phyloP scores from a whole-genome alignment of 1,284 basidiomycete species.

The Trichosporon inkin region DNA sequence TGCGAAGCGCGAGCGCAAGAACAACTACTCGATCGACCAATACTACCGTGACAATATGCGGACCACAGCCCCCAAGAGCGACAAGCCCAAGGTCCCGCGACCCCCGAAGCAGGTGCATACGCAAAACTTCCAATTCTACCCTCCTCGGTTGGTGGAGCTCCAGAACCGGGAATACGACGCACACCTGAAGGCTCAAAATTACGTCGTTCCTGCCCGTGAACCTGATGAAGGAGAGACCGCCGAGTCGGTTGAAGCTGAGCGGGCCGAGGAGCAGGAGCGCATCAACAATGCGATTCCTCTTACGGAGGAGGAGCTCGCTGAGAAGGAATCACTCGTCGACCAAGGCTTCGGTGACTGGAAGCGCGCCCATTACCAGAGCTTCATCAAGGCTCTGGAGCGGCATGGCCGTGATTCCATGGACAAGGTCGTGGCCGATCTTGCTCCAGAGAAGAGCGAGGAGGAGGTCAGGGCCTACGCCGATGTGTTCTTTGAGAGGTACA shows the following conservation, averaged over 20 bases:
- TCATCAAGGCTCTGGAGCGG: conserved; percentile 76
- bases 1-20: conserved; percentile 92
- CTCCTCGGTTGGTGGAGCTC: conserved; percentile 70
- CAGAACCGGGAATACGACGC: conserved; percentile 85
- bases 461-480: conserved; percentile 77
- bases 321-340: conserved; percentile 72
- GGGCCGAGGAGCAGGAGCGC: conserved; percentile 72
- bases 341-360: conserved; percentile 88
- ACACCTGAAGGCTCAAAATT: conserved; percentile 66
- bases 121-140: conserved; percentile 97
- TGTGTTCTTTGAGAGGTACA: conserved; percentile 87
- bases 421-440: conserved; percentile 62
- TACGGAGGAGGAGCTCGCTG: conserved; percentile 73
- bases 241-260: conserved; percentile 80
- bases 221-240: conserved; percentile 65
- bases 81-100: conserved; percentile 79
- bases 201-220: conserved; percentile 68
- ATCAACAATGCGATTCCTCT: conserved; percentile 84
- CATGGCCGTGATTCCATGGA: conserved; percentile 79
- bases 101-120: conserved; percentile 85
- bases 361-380: conserved; percentile 86
- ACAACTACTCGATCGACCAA: conserved; percentile 89
- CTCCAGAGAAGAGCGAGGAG: conserved; percentile 76
- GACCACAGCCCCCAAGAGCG: conserved; percentile 63
- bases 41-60: conserved; percentile 90